phyloP scores from a whole-genome alignment of 2,329 filamentous ascomycete species.

The Cladosporium sp. region DNA sequence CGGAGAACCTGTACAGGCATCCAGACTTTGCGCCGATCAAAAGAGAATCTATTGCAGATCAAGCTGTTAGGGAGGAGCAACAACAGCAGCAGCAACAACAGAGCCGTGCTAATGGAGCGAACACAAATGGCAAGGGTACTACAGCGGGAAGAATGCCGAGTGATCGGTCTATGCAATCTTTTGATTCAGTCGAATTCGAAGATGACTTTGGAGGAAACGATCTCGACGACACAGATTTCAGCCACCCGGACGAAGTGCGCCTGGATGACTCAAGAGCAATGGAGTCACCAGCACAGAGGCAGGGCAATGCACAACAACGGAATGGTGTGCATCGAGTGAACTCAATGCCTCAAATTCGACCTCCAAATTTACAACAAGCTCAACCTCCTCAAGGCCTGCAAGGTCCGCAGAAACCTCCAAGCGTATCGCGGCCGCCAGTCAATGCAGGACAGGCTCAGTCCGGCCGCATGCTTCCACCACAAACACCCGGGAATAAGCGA shows the following conservation, averaged over 20 bases:
- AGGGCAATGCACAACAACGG: constrained; percentile 19
- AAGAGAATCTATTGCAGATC: constrained; percentile 40
- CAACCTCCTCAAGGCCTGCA: constrained; percentile 20
- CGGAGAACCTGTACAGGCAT: constrained; percentile 76
- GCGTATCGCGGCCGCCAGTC: constrained; percentile 18
- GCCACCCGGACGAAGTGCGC: constrained; percentile 71
- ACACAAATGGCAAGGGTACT: constrained; percentile 9
- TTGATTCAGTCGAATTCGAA: constrained; percentile 42
- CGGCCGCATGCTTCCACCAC: constrained; percentile 25
- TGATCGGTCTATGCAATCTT: constrained; percentile 32
- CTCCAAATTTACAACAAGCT: constrained; percentile 25
- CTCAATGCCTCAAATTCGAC: constrained; percentile 29
- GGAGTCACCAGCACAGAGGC: constrained; percentile 21
- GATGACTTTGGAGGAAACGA: constrained; percentile 53
- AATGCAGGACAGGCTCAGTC: constrained; percentile 19
- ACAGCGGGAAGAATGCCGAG: constrained; percentile 24
- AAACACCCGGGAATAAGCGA: constrained; percentile 26
- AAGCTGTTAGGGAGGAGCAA: constrained; percentile 19
- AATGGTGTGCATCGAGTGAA: constrained; percentile 26
- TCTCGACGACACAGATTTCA: constrained; percentile 53
- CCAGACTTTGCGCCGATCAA: constrained; percentile 62
- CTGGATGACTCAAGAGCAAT: constrained; percentile 38
- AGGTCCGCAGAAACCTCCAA: constrained; percentile 22
- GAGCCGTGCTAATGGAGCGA: constrained; percentile 20
- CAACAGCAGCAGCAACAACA: constrained; percentile 13